Base-by-base conservation (phyloP, 768 basidiomycete species). In the Termitomyces sp. region DNA sequence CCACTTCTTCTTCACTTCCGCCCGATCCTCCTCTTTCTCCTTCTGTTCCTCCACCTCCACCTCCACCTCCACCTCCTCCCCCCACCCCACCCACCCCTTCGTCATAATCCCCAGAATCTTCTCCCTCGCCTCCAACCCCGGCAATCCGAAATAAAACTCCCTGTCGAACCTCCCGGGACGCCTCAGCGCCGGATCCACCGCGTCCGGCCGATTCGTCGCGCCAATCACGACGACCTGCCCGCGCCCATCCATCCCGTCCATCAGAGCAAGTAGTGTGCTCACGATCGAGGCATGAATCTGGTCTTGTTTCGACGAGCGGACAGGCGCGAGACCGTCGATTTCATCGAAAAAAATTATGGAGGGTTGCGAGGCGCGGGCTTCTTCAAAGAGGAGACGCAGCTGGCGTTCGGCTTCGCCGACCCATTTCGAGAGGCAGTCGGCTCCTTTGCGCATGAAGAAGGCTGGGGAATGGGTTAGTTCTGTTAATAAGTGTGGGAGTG, bases 381-480 rank as follows among this genome's bases (percentile, higher is more conserved):
- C 96, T 65, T 98, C 96, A 72, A 99, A 99, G 14, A 98, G 81
- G 45, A 98, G 82, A 1, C 97, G 86, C 3, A 99, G 82, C 72
- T 98, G 96, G 2, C 97, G 87, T 71, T 98, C 97, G 5, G 97
- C 96, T 76, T 99, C 97, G 56, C 97, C 97, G 12, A 99, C 97
- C 96, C 96, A 99, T 77, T 99, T 99, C 7, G 94, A 96, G 34
- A 98, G 81, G 66, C 92, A 93, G 74, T 99, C 97, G 38, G 97
- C 97, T 20, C 97, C 97, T 76, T 99, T 99, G 53, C 97, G 89
- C 97, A 99, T 98, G 81, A 96, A 99, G 80, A 99, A 99, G 2
- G 97, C 95, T 96, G 66, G 15, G 20, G 32, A 45, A 5, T 59
- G 11, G 17, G 17, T 40, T 57, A 34, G 20, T 20, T 57, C 48